Conservation (phyloP, 2,329 filamentous ascomycete genomes). For the Cladophialophora psammophila region DNA sequence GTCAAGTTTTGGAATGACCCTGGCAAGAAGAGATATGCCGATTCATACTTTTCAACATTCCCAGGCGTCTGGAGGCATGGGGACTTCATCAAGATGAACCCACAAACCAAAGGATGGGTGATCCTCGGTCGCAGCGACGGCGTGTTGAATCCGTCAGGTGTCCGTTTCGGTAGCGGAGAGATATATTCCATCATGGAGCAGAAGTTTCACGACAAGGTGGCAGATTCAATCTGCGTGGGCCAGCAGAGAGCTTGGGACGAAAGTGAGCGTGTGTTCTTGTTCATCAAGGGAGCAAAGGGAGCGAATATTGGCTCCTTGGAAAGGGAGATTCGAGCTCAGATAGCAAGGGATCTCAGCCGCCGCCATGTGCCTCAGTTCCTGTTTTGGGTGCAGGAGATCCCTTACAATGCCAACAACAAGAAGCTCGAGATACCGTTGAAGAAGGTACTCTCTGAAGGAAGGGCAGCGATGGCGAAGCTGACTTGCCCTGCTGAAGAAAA, state of each 20-base stretch:
- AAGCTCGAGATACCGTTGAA: constrained; percentile 34
- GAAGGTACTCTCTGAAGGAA: constrained; percentile 15
- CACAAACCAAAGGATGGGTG: constrained; percentile 63
- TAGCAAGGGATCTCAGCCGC: constrained; percentile 69
- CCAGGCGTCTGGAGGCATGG: constrained; percentile 76
- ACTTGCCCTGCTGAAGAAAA: constrained; percentile 18
- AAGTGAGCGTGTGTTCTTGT: constrained; percentile 33
- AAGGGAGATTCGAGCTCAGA: constrained; percentile 66
- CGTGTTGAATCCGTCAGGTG: constrained; percentile 78
- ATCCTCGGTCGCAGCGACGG: constrained; percentile 64
- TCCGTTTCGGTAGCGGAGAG: constrained; percentile 80
- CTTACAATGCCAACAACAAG: constrained; percentile 30
- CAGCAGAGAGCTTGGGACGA: constrained; percentile 20
- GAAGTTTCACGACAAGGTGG: not conserved
- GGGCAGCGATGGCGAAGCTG: constrained; percentile 4
- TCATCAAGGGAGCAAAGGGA: constrained; percentile 16
- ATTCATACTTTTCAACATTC: constrained; percentile 40
- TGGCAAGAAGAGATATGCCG: constrained; percentile 61
- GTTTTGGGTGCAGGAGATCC: constrained; percentile 24
- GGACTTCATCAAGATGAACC: constrained; percentile 76
- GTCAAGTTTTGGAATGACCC: constrained; percentile 65
- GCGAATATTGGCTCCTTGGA: constrained; percentile 53
- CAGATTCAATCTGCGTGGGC: constrained; percentile 20
- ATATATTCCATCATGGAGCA: constrained; percentile 74
- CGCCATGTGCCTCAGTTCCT: constrained; percentile 34